phyloP scores from a whole-genome alignment of 108 stramenopile genomes.

The Mayamaea pseudoterrestris region DNA sequence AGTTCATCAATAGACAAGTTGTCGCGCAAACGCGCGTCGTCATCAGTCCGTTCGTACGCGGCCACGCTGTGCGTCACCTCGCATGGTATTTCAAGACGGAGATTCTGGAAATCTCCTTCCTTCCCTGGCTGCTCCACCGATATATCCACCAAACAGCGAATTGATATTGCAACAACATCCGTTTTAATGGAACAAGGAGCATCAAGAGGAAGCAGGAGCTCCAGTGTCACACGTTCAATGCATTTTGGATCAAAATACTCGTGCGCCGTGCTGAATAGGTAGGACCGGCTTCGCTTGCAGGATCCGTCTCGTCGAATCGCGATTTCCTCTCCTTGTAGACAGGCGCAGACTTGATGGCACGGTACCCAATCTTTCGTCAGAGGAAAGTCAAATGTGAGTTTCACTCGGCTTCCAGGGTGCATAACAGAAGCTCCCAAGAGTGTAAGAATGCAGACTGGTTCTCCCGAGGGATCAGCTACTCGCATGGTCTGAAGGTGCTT shows the following conservation, averaged over 20 bases:
- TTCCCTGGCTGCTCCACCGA: conserved; percentile 15
- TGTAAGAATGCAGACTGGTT: conserved; percentile 31
- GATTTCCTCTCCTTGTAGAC: conserved; percentile 37
- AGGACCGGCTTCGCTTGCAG: conserved; percentile 22
- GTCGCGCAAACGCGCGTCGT: too few species aligned
- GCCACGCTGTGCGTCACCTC: conserved; percentile 10
- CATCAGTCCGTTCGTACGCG: conserved; percentile 6
- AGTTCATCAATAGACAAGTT: neutral
- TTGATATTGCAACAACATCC: conserved; percentile 25
- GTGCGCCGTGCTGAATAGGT: conserved; percentile 35
- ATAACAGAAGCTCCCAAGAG: conserved; percentile 24
- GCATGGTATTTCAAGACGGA: conserved; percentile 30
- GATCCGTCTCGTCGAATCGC: conserved; percentile 19
- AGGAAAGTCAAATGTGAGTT: conserved; percentile 39
- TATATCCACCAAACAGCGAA: conserved; percentile 30
- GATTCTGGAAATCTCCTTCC: conserved; percentile 19
- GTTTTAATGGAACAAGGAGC: conserved; percentile 29
- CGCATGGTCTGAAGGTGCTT: conserved; percentile 26
- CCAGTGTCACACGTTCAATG: conserved; percentile 24
- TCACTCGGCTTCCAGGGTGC: conserved; percentile 24
- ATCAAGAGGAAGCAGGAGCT: conserved; percentile 18
- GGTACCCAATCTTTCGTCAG: conserved; percentile 15
- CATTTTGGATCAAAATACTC: conserved; percentile 34
- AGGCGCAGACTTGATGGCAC: conserved; percentile 37
- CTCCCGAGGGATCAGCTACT: conserved; percentile 16